Percentiles rank a stretch among this genome's conserved stretches.
Evolutionary conservation across 2,329 filamentous ascomycete species (phyloP).

Genomic region (Colletotrichum incanum): DNA sequence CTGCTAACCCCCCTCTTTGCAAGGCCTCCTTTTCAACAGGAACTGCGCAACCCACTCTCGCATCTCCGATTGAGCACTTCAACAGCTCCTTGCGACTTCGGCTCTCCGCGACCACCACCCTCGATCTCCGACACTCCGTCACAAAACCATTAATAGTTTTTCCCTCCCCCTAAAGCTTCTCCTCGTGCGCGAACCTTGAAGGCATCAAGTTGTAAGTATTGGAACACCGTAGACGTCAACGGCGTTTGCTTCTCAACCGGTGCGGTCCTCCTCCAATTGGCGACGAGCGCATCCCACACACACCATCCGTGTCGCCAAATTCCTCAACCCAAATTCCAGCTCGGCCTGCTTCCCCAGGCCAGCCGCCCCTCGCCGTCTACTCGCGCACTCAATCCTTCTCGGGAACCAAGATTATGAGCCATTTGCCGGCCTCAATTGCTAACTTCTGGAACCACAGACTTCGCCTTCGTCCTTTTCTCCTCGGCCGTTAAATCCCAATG

Average conservation of each 20-base stretch:
- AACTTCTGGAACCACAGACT: constrained; percentile 9
- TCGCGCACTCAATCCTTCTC: constrained; percentile 5
- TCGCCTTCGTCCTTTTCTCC: constrained; percentile 3
- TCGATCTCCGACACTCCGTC: constrained; percentile 38
- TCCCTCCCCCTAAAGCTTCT: background rate
- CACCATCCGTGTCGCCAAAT: constrained; percentile 22
- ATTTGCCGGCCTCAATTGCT: constrained; percentile 27
- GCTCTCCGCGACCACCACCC: constrained; percentile 37
- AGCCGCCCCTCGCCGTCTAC: background rate
- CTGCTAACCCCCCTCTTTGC: constrained; percentile 4
- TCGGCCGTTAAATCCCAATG: constrained; percentile 32
- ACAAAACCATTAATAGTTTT: constrained; percentile 20
- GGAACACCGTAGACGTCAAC: constrained; percentile 30
- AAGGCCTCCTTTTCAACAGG: constrained; percentile 40
- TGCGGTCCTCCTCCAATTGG: constrained; percentile 32
- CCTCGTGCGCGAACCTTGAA: constrained; percentile 5
- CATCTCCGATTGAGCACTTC: constrained; percentile 40
- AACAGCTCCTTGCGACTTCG: constrained; percentile 42
- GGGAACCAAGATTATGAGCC: too few relatives aligned
- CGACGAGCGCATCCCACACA: constrained; percentile 27
- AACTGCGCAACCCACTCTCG: constrained; percentile 29
- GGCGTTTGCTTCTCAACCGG: constrained; percentile 30
- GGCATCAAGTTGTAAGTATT: constrained; percentile 16
- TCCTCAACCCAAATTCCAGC: constrained; percentile 33
- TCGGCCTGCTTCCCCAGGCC: background rate